phyloP scores from a whole-genome alignment of 2,329 filamentous ascomycete genomes.

The Trichoderma aggressivum region DNA sequence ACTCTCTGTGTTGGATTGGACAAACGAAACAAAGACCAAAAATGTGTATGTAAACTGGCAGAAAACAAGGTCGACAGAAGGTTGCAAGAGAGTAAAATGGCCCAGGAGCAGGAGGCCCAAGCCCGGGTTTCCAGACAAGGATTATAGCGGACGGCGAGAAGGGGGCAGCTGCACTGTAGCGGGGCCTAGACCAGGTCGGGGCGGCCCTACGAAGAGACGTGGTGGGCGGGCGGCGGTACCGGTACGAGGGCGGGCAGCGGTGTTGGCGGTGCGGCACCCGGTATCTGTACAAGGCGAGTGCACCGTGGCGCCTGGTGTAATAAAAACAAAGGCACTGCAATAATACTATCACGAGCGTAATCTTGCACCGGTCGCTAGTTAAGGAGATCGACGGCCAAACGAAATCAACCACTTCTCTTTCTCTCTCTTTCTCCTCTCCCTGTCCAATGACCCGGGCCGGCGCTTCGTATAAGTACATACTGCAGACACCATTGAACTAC shows the following conservation, averaged over 20 bases:
- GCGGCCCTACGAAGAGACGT: constrained; percentile 13
- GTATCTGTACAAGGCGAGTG: constrained; percentile 2
- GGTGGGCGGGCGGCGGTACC: background rate
- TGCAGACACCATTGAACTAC: too few relatives aligned
- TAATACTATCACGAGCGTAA: constrained; percentile 14
- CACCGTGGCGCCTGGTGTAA: constrained; percentile 1
- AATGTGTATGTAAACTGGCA: background rate
- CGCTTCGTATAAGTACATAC: background rate
- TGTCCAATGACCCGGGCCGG: background rate
- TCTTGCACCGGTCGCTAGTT: constrained; percentile 12
- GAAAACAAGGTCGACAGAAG: background rate
- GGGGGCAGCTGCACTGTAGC: constrained; percentile 13
- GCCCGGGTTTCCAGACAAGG: constrained; percentile 8
- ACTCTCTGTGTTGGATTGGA: background rate
- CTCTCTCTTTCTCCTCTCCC: too few relatives aligned
- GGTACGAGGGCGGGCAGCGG: background rate
- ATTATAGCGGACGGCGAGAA: constrained; percentile 13
- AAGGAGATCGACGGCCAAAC: constrained; percentile 8
- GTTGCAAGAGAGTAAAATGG: constrained; percentile 16
- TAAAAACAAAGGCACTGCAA: constrained; percentile 10
- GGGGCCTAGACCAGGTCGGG: constrained; percentile 5
- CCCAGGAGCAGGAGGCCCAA: constrained; percentile 14
- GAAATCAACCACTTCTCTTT: background rate
- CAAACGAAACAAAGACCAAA: background rate
- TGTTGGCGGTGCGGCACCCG: background rate